Percentiles rank a stretch among this genome's conserved stretches.
These are phyloP conservation scores for Suhomyces kunorum DNA, from an alignment of 1,139 yeast genomes.

Conservation along the genomic window DNA sequence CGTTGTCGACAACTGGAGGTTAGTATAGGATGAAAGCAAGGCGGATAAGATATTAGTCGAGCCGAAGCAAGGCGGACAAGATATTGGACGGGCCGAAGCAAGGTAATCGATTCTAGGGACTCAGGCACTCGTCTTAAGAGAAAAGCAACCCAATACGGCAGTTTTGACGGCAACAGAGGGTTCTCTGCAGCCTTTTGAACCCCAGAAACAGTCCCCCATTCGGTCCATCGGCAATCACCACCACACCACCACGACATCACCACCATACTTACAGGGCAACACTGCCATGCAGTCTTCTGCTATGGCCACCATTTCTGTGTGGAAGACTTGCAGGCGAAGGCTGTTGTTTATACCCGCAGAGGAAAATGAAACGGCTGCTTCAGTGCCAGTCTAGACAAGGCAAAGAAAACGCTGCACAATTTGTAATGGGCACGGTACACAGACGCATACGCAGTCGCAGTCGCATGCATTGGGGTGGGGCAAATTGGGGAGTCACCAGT, in stretches of 20 bases:
- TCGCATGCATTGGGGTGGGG: not conserved
- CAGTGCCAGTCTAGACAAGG: not conserved
- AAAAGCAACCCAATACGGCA: too few species aligned
- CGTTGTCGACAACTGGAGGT: conserved; percentile 4
- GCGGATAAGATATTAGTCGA: too few species aligned
- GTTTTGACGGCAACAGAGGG: too few species aligned
- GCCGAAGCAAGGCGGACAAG: not conserved
- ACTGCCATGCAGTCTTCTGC: conserved; percentile 3
- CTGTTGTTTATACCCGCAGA: not conserved
- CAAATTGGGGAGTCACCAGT: not conserved
- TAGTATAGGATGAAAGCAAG: not conserved
- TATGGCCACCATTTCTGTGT: conserved; percentile 5
- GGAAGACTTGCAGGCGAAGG: not conserved
- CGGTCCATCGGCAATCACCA: too few species aligned
- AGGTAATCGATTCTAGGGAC: too few species aligned
- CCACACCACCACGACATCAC: too few species aligned
- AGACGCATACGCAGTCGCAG: not conserved
- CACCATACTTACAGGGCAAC: conserved; percentile 4
- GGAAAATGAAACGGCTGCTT: not conserved
- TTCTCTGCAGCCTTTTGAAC: too few species aligned
- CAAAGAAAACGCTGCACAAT: not conserved
- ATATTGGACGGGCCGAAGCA: not conserved
- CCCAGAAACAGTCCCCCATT: too few species aligned
- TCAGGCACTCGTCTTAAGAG: too few species aligned
- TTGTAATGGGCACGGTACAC: too few species aligned